A percentile compares a stretch with the other conserved stretches of the same genome.
phyloP scores from a whole-genome alignment of 1,284 basidiomycete species.

The Chondrostereum purpureum region DNA sequence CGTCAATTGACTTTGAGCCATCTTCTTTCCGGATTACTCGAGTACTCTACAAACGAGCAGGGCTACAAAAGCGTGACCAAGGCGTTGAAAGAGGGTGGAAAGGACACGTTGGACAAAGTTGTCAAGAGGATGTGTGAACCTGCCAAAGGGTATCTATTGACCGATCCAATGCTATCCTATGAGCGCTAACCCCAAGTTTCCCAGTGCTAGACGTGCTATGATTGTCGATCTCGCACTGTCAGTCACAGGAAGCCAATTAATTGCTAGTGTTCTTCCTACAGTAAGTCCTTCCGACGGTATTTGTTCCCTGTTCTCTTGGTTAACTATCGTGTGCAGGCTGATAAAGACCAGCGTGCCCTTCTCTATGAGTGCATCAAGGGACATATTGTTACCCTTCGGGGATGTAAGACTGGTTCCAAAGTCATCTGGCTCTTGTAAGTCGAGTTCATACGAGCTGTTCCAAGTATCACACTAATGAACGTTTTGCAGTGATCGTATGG shows the following conservation, averaged over 20 bases:
- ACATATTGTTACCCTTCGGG: slow-evolving; percentile 77
- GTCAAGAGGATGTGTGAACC: slow-evolving; percentile 78
- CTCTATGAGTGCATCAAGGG: slow-evolving; percentile 78
- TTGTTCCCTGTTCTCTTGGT: slow-evolving; percentile 6
- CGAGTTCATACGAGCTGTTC: not conserved
- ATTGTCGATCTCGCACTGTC: slow-evolving; percentile 77
- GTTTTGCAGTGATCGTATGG: slow-evolving; percentile 15
- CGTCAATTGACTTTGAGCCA: slow-evolving; percentile 67
- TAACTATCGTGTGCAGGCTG: slow-evolving; percentile 42
- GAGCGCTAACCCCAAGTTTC: slow-evolving; percentile 7
- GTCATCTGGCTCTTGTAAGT: slow-evolving; percentile 84
- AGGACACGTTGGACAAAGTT: slow-evolving; percentile 62
- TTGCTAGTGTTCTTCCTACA: slow-evolving; percentile 69
- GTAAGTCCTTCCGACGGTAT: too few relatives aligned
- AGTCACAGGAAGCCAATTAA: slow-evolving; percentile 76
- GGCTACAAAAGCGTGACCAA: slow-evolving; percentile 78
- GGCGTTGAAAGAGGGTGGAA: slow-evolving; percentile 75
- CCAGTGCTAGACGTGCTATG: slow-evolving; percentile 69
- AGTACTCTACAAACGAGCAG: slow-evolving; percentile 74
- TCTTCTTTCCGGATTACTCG: slow-evolving; percentile 62
- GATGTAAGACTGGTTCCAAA: slow-evolving; percentile 81
- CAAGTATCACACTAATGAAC: slow-evolving; percentile 44
- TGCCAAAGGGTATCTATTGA: slow-evolving; percentile 54
- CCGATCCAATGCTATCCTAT: slow-evolving; percentile 1
- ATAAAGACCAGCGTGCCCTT: slow-evolving; percentile 71